phyloP scores from a whole-genome alignment of 108 stramenopile genomes.

The Seminavis robusta region DNA sequence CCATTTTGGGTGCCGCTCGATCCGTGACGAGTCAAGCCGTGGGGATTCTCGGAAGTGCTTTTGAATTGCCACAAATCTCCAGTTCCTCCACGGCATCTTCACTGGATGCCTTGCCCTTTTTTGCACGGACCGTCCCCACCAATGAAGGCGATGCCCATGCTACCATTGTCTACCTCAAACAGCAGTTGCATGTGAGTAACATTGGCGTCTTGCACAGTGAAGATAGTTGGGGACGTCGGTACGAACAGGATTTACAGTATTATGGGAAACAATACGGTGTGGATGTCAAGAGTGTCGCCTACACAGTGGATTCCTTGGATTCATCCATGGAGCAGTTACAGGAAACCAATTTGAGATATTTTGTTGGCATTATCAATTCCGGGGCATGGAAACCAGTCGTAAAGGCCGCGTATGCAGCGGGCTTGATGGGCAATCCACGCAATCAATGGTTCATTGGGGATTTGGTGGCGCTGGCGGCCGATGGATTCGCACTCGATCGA shows the following conservation, averaged over 20 bases:
- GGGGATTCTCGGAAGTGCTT: slow-evolving; percentile 7
- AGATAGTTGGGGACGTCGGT: slow-evolving; percentile 4
- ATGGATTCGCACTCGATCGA: too few species aligned
- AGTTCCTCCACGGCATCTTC: slow-evolving; percentile 8
- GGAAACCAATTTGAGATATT: neutral
- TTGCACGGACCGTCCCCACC: slow-evolving; percentile 23
- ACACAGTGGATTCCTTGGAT: too few species aligned
- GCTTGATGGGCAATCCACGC: too few species aligned
- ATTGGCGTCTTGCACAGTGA: slow-evolving; percentile 4
- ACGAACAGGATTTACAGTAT: too few species aligned
- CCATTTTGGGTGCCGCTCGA: slow-evolving; percentile 12
- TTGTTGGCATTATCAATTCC: neutral
- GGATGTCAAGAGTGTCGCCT: too few species aligned
- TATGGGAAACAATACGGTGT: too few species aligned
- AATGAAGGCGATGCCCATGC: slow-evolving; percentile 20
- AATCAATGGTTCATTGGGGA: too few species aligned
- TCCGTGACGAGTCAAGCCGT: slow-evolving; percentile 4
- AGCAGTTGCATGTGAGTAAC: neutral
- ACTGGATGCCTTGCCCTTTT: slow-evolving; percentile 17
- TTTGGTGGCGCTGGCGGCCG: too few species aligned
- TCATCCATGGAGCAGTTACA: neutral
- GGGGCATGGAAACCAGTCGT: too few species aligned
- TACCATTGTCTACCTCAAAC: slow-evolving; percentile 1
- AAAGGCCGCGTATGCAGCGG: too few species aligned
- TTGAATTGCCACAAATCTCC: slow-evolving; percentile 12